Evolutionary conservation across 1,284 basidiomycete species (phyloP).

Genomic region (Porodaedalea pini): DNA sequence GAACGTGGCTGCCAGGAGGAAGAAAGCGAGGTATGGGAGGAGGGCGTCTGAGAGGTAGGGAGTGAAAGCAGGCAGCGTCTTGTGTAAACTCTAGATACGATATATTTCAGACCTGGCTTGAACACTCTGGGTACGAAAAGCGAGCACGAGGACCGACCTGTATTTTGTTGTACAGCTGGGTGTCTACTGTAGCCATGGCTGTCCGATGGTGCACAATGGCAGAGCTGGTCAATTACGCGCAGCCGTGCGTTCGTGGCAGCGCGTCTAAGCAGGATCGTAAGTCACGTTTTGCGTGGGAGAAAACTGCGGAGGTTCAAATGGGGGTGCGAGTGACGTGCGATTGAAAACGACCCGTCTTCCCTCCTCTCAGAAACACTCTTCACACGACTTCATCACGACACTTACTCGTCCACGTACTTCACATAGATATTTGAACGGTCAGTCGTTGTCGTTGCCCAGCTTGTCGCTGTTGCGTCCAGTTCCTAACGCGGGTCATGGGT

Average conservation of each 20-base stretch:
- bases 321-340: slow-evolving; percentile 8
- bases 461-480: neutral
- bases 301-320: slow-evolving; percentile 10
- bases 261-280: neutral
- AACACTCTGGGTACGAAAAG: slow-evolving; percentile 12
- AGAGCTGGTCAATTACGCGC: neutral
- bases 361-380: slow-evolving; percentile 18
- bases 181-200: slow-evolving; percentile 32
- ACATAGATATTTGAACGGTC: slow-evolving; percentile 2
- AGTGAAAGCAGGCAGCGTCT: slow-evolving; percentile 55
- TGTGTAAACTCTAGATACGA: slow-evolving; percentile 46
- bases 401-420: slow-evolving; percentile 22
- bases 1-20: slow-evolving; percentile 73
- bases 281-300: slow-evolving; percentile 10
- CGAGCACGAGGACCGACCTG: slow-evolving; percentile 33
- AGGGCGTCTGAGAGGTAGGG: slow-evolving; percentile 62
- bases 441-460: neutral
- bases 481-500: neutral
- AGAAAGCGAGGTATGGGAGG: slow-evolving; percentile 71
- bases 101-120: slow-evolving; percentile 12
- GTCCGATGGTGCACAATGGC: slow-evolving; percentile 1
- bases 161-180: slow-evolving; percentile 36
- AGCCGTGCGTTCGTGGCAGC: neutral
- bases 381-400: slow-evolving; percentile 10
- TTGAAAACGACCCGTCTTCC: slow-evolving; percentile 12